Evolutionary conservation across 139 green algal species (phyloP).

Genomic region (Chlorella sorokiniana): DNA sequence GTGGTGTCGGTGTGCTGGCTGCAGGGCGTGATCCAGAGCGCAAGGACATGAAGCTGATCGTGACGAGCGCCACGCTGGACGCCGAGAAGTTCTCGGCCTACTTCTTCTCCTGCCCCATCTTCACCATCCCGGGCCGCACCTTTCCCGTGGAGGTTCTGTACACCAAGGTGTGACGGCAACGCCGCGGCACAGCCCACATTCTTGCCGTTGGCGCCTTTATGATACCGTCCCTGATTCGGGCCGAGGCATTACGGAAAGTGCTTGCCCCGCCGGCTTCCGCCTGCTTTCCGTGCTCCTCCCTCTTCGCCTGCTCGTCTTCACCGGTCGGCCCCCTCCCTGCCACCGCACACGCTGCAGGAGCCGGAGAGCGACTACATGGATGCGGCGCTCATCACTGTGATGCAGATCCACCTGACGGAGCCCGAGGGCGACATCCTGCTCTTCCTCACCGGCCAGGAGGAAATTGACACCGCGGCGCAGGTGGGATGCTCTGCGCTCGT

Average conservation of each 20-base stretch:
- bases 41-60: slow-evolving; percentile 81
- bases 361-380: slow-evolving; percentile 96
- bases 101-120: slow-evolving; percentile 93
- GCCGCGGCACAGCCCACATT: no score
- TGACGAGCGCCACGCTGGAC: slow-evolving; percentile 94
- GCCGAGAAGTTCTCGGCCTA: slow-evolving; percentile 96
- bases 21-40: slow-evolving; percentile 44
- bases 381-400: slow-evolving; percentile 94
- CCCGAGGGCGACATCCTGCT: slow-evolving; percentile 88
- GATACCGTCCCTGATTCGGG: no score
- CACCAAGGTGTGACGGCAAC: slow-evolving; percentile 73
- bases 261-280: no score
- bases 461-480: slow-evolving; percentile 77
- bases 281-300: no score
- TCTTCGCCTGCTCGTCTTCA: no score
- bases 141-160: slow-evolving; percentile 88
- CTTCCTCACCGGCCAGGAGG: slow-evolving; percentile 87
- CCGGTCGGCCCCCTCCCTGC: no score
- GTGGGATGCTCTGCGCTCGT: not conserved
- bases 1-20: not conserved
- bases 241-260: no score
- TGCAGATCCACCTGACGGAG: slow-evolving; percentile 92
- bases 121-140: slow-evolving; percentile 85
- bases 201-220: no score
- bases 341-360: slow-evolving; percentile 31